Evolutionary conservation across 73 alveolate genomes (phyloP).

Genomic region (Paramecium octaurelia): DNA sequence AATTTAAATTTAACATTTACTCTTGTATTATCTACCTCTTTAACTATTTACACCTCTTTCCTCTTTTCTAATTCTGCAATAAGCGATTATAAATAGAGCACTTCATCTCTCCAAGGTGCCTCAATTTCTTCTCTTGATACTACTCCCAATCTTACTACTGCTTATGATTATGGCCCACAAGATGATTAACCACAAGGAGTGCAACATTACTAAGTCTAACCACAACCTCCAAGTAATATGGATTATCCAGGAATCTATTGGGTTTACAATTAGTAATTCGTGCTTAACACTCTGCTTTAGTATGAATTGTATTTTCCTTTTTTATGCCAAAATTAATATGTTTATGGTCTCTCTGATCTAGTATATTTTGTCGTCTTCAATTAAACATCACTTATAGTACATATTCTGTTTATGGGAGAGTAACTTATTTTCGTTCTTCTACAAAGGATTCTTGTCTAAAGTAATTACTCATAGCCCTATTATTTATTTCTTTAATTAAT

Average conservation of each 20-base stretch:
- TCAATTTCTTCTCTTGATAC: constrained; percentile 36
- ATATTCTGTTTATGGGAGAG: neutral
- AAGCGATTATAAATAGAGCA: neutral
- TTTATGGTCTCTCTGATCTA: neutral
- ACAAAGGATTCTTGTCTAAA: neutral
- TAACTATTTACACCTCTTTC: neutral
- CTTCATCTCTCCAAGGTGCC: constrained; percentile 41
- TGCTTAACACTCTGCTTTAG: neutral
- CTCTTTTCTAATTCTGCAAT: neutral
- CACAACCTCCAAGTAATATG: neutral
- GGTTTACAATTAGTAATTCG: neutral
- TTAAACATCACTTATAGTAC: neutral
- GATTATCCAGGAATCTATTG: neutral
- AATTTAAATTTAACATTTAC: neutral
- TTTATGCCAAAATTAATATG: constrained; percentile 8
- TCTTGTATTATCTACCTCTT: constrained; percentile 2
- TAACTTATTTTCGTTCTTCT: neutral
- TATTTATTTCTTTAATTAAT: neutral
- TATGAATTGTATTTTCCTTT: neutral
- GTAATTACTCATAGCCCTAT: neutral
- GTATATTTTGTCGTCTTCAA: neutral
- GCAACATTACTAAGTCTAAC: neutral
- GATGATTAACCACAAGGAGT: neutral
- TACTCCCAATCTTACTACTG: neutral
- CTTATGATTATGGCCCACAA: neutral